Conservation (phyloP, 1,284 basidiomycete genomes). For the Trichosporon ovoides region DNA sequence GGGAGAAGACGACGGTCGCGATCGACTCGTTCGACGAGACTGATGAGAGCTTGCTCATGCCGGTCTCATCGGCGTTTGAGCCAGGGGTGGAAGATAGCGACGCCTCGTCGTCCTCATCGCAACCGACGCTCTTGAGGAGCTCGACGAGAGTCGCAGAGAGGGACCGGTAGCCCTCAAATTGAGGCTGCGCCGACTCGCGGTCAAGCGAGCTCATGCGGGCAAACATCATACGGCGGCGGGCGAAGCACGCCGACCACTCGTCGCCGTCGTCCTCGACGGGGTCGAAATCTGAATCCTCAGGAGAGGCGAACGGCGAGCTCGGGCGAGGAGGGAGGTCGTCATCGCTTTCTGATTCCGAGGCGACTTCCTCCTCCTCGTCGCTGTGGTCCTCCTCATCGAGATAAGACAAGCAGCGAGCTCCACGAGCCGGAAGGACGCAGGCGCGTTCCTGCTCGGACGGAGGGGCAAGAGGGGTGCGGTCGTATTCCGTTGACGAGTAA, state of each 20-base stretch:
- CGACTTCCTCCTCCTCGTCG: slow-evolving; percentile 18
- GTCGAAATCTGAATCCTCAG: slow-evolving; percentile 16
- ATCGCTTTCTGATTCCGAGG: slow-evolving; percentile 6
- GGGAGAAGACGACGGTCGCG: slow-evolving; percentile 13
- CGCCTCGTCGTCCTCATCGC: slow-evolving; percentile 12
- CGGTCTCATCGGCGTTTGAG: slow-evolving; percentile 5
- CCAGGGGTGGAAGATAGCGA: slow-evolving; percentile 5
- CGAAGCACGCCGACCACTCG: slow-evolving; percentile 43
- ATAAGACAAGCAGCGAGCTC: slow-evolving; percentile 31
- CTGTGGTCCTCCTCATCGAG: slow-evolving; percentile 15
- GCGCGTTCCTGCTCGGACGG: slow-evolving; percentile 45
- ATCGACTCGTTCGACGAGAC: slow-evolving; percentile 5
- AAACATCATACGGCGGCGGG: slow-evolving; percentile 45
- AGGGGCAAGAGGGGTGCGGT: slow-evolving; percentile 49
- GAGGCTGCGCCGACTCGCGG: slow-evolving; percentile 26
- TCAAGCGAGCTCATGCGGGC: slow-evolving; percentile 27
- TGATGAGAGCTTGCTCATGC: not conserved
- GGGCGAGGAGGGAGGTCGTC: slow-evolving; percentile 5
- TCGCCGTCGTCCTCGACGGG: slow-evolving; percentile 15
- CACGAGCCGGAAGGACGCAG: slow-evolving; percentile 45
- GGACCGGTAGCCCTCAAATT: slow-evolving; percentile 44
- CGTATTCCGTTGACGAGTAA: slow-evolving; percentile 48
- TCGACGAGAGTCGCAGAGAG: slow-evolving; percentile 37
- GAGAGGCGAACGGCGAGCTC: slow-evolving; percentile 18
- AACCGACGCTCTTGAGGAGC: slow-evolving; percentile 27